Conservation (phyloP, 1,284 basidiomycete species). For the Boletus chippewaensis region DNA sequence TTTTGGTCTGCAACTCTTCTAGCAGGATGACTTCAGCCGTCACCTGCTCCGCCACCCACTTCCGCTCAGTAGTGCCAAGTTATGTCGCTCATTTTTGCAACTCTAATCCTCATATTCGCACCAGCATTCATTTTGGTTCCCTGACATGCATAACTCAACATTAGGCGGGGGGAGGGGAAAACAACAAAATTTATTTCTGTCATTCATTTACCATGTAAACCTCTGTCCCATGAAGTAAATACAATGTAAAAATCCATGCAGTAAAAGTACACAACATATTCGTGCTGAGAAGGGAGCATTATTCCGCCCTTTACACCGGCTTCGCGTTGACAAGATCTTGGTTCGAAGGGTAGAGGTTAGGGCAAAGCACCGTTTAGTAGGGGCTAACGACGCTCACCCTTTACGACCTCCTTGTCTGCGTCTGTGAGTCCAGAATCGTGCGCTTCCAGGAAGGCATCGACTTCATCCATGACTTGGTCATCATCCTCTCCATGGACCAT, state of each 20-base stretch:
- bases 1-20: no score
- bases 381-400: constrained; percentile 42
- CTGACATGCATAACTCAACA: no score
- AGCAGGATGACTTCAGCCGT: no score
- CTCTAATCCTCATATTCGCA: no score
- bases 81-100: no score
- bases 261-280: constrained; percentile 18
- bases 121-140: no score
- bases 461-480: constrained; percentile 86
- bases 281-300: neutral
- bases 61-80: no score
- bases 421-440: constrained; percentile 83
- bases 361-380: neutral
- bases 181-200: no score
- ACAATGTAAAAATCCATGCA: constrained; percentile 7
- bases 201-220: neutral
- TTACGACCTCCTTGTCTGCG: constrained; percentile 77
- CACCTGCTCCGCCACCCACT: no score
- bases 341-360: constrained; percentile 9
- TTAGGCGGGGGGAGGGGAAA: no score
- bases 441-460: constrained; percentile 88
- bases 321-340: constrained; percentile 60
- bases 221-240: constrained; percentile 7
- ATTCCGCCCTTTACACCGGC: constrained; percentile 38
- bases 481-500: constrained; percentile 60